phyloP scores from a whole-genome alignment of 2,329 filamentous ascomycete species.

The Uncinocarpus reesii region DNA sequence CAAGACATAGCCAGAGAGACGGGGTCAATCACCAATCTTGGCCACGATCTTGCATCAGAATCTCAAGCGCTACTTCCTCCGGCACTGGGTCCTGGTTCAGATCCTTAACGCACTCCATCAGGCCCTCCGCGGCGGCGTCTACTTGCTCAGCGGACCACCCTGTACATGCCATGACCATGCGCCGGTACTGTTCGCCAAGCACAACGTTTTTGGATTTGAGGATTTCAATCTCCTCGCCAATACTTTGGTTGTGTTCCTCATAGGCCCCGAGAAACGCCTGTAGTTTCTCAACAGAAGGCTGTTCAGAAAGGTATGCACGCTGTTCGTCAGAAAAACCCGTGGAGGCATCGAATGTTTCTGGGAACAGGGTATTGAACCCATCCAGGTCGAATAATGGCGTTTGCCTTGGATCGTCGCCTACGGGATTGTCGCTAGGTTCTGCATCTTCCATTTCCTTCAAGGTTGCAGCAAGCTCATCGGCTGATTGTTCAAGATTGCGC shows the following conservation, averaged over 20 bases:
- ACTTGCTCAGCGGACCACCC: conserved; percentile 67
- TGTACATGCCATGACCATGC: conserved; percentile 79
- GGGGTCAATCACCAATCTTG: conserved; percentile 36
- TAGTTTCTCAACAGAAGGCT: conserved; percentile 54
- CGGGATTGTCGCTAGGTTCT: conserved; percentile 35
- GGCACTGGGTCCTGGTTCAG: conserved; percentile 52
- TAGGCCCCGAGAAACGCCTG: conserved; percentile 62
- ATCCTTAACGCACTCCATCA: conserved; percentile 74
- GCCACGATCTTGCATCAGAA: conserved; percentile 37
- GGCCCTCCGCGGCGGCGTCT: conserved; percentile 65
- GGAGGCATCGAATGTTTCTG: conserved; percentile 25
- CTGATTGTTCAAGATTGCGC: conserved; percentile 63
- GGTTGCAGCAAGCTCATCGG: conserved; percentile 56
- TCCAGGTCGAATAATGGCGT: conserved; percentile 31
- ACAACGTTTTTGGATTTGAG: conserved; percentile 73
- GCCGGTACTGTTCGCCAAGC: conserved; percentile 75
- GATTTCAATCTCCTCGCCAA: conserved; percentile 56
- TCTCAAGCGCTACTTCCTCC: conserved; percentile 37
- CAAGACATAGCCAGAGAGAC: no score
- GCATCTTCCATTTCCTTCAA: conserved; percentile 41
- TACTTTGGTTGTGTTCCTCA: conserved; percentile 54
- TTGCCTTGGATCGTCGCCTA: conserved; percentile 42
- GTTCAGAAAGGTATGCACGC: conserved; percentile 36
- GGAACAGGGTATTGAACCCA: conserved; percentile 33
- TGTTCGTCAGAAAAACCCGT: conserved; percentile 33